Evolutionary conservation across 257 asterid genomes (phyloP), one percentile per base, ranked within the genome.

Genomic region (Cruciata laevipes): DNA sequence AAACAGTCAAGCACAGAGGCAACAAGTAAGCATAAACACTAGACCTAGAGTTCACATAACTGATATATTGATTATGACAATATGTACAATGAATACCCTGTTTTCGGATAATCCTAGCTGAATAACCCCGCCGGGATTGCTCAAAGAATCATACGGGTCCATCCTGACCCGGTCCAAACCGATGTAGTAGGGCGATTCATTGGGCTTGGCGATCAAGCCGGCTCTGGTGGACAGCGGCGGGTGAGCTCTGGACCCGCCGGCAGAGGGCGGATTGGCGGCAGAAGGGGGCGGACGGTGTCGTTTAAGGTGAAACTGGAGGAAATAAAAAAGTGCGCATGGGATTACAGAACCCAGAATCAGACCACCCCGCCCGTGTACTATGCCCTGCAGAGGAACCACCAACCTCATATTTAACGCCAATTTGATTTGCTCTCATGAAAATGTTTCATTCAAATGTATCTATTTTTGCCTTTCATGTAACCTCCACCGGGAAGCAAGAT

Each of bases 351-450:
- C 99, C 40, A 93, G 83, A 69, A 93, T 77, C 14, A 93, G 68
- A 13, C 98, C 97, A 4, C 96, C 96, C 79, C 89, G 70, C 66
- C 97, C 98, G 74, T 93, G 98, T 13, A 93, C 97, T 25, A 92
- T 85, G 14, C 98, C 98, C 65, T 88, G 97, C 66, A 93, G 69
- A 31, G 98, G 98, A 13, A 93, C 98, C 37, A 93, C 84, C 63
- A 93, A 90, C 65, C 97, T 86, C 98, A 93, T 93, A 63, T 86
- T 87, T 71, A 64, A 76, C 63, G 47, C 47, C 17, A 33, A 37
- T 31, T 31, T 18, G 47, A 61, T 53, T n/a, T 44, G 61, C 52
- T 69, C 78, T 80, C 24, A 74, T 52, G 52, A 18, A 7, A n/a
- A 51, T 4, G 24, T 17, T 78, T 49, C 33, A 65, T 78, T 11